phyloP scores from a whole-genome alignment of 2,329 filamentous ascomycete genomes.

The Corynespora cassiicola region DNA sequence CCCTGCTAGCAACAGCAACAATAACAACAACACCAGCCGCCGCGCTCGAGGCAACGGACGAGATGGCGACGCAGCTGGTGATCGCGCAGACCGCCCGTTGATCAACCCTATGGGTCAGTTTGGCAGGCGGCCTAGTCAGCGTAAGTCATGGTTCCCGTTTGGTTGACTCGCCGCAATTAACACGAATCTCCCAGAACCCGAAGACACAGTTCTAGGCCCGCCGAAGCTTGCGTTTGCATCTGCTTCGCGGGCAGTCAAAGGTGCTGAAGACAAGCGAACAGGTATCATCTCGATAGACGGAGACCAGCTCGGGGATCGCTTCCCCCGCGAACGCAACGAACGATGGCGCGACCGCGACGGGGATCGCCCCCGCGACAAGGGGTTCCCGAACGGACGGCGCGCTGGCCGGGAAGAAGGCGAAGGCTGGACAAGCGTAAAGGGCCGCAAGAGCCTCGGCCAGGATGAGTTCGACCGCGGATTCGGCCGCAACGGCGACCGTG shows the following conservation, averaged over 20 bases:
- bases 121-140: constrained; percentile 45
- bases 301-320: constrained; percentile 43
- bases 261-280: constrained; percentile 43
- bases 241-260: constrained; percentile 64
- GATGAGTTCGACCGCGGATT: constrained; percentile 75
- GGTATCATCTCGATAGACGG: constrained; percentile 45
- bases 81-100: constrained; percentile 35
- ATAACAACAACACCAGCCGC: constrained; percentile 32
- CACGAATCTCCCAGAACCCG: constrained; percentile 61
- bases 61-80: constrained; percentile 31
- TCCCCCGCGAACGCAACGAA: constrained; percentile 40
- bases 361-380: constrained; percentile 45
- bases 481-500: constrained; percentile 59
- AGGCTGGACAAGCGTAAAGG: constrained; percentile 77
- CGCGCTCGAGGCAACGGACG: constrained; percentile 29
- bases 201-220: constrained; percentile 86
- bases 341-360: constrained; percentile 52
- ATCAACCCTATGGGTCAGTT: constrained; percentile 46
- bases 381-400: constrained; percentile 46
- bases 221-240: constrained; percentile 85
- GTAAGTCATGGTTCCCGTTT: constrained; percentile 58
- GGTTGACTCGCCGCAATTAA: constrained; percentile 38
- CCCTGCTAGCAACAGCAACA: constrained; percentile 12
- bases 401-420: constrained; percentile 64
- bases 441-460: constrained; percentile 74